These are phyloP conservation scores for Chamaecyparis obtusa DNA, from an alignment of 75 land plant genomes.

Conservation along the genomic window DNA sequence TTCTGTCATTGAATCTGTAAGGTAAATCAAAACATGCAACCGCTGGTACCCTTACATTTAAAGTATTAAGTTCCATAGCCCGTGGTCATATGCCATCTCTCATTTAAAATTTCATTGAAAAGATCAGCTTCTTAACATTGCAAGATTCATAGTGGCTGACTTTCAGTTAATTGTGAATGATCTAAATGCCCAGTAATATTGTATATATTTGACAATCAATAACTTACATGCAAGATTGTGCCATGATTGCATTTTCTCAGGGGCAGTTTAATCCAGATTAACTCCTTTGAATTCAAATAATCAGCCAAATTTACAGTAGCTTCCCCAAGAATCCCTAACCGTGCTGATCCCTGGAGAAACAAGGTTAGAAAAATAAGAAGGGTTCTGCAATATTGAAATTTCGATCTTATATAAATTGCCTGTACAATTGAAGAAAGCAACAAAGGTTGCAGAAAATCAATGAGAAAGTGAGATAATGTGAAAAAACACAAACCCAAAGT, in stretches of 20 bases:
- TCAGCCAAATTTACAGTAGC: conserved; percentile 56
- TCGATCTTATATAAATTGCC: background rate
- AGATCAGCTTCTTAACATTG: background rate
- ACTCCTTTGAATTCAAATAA: conserved; percentile 41
- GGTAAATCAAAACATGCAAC: background rate
- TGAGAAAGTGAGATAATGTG: background rate
- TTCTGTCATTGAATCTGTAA: background rate
- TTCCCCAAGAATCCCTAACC: conserved; percentile 79
- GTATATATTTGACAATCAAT: background rate
- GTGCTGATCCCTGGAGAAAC: conserved; percentile 61
- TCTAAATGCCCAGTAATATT: background rate
- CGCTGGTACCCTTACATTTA: background rate
- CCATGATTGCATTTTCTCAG: conserved; percentile 68
- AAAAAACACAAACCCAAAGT: conserved; percentile 4
- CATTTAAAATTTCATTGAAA: background rate
- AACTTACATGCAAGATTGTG: conserved; percentile 71
- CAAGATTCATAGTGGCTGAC: background rate
- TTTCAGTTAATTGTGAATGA: background rate
- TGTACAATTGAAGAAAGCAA: background rate
- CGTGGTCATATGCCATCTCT: background rate
- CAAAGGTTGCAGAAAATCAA: background rate
- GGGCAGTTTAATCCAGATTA: conserved; percentile 50
- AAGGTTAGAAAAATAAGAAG: background rate
- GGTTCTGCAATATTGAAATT: background rate
- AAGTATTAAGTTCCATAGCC: background rate